Evolutionary conservation across 2,329 filamentous ascomycete species (phyloP), one percentile per base, ranked within the genome.

Genomic region (Tolypocladium cylindrosporum): DNA sequence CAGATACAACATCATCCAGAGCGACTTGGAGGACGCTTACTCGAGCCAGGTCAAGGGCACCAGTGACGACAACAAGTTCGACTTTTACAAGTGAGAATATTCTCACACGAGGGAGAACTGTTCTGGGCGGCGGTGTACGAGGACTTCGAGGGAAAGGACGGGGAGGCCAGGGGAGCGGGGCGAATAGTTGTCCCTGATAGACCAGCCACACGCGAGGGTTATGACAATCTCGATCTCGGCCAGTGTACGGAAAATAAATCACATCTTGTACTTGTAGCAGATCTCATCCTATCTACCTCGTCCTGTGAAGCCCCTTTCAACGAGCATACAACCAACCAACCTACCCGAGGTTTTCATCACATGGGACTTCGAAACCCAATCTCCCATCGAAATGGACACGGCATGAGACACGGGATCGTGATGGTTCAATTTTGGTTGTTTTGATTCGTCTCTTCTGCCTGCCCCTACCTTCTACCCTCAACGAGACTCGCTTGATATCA

Each of bases 1-100:
- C 77, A 82, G 94, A 68, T 99, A 99, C 77, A 97, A 99, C 75
- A 99, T 99, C 72, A 97, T 99, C 69, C 94, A 99, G 79, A 86
- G 83, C 62, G 94, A 99, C 76, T 79, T 99, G 62, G 94, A 99
- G 75, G 94, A 97, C 74, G 94, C 94, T 51, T 99, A 99, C 75
- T 92, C 91, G 43, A 90, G 87, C 76, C 94, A 99, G 74, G 94
- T 99, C 69, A 97, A 97, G 85, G 90, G 80, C 13, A 78, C 79
- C 56, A 78, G 70, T 59, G 79, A 82, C 71, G 86, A 82, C 69
- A 82, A 81, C 75, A 90, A 89, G 78, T 95, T 95, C 71, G 92
- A 97, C 74, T 97, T 95, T 76, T 95, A 95, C 83, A 91, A 90
- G 76, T 90, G 86, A 74, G 63, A 1, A 19, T n/a, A 27, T 11